phyloP scores from a whole-genome alignment of 768 basidiomycete species.

The Solioccasus polychromus region DNA sequence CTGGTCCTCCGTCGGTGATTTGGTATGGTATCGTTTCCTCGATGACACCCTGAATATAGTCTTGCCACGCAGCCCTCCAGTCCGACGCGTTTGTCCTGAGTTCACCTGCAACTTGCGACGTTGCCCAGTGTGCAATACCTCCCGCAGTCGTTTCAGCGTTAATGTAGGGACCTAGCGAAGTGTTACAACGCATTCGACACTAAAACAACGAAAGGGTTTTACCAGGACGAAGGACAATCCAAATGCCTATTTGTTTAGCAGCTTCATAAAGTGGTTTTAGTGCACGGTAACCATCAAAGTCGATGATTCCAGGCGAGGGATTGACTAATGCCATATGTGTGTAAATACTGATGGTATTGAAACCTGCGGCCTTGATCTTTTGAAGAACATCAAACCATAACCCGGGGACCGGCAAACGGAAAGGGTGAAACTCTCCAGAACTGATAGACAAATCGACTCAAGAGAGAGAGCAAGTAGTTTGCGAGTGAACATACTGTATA shows the following conservation, averaged over 20 bases:
- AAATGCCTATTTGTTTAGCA: conserved; percentile 70
- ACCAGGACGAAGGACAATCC: conserved; percentile 79
- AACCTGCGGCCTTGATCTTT: conserved; percentile 75
- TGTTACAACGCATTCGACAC: background rate
- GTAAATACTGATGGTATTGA: conserved; percentile 78
- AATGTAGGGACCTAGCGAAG: conserved; percentile 44
- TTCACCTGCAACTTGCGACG: conserved; percentile 58
- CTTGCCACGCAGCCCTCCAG: conserved; percentile 68
- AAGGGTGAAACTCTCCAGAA: conserved; percentile 84
- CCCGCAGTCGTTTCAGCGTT: conserved; percentile 83
- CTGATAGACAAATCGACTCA: conserved; percentile 33
- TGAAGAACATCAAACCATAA: conserved; percentile 83
- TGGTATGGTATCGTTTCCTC: conserved; percentile 60
- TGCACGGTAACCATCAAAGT: conserved; percentile 69
- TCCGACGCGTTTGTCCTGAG: conserved; percentile 71
- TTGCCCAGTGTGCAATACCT: conserved; percentile 69
- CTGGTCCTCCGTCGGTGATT: conserved; percentile 68
- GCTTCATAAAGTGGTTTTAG: conserved; percentile 71
- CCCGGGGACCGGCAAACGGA: conserved; percentile 74
- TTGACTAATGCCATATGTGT: conserved; percentile 78
- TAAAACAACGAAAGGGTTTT: conserved; percentile 11
- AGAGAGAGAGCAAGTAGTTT: background rate
- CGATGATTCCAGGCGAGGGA: conserved; percentile 69
- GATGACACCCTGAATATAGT: conserved; percentile 68
- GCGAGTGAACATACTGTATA: conserved; percentile 51